Conservation (phyloP, 345 rosid species). For the Eucalyptus pumila region DNA sequence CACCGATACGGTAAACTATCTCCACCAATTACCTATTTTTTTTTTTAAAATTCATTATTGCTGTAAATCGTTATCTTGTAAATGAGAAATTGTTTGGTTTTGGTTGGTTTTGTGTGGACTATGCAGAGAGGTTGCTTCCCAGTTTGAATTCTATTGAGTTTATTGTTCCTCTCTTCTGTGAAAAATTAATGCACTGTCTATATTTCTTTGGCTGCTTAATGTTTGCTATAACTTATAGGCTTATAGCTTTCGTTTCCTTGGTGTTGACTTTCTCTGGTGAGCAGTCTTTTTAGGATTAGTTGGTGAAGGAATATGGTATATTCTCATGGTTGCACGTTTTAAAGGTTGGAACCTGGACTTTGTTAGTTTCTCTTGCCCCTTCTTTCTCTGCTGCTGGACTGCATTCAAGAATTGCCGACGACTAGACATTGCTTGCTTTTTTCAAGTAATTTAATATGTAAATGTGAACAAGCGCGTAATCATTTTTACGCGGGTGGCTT, state of each 20-base stretch:
- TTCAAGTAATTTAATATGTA: not conserved
- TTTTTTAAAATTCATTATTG: not conserved
- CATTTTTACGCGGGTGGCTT: not conserved
- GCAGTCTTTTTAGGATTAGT: not conserved
- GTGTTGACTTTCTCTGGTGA: not conserved
- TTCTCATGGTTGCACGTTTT: not conserved
- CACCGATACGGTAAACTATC: constrained; percentile 43
- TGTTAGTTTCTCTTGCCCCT: not conserved
- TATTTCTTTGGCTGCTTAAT: not conserved
- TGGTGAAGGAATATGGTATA: not conserved
- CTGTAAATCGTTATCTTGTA: not conserved
- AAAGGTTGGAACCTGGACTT: not conserved
- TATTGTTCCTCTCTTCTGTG: not conserved
- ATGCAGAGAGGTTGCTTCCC: not conserved
- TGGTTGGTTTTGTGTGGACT: not conserved
- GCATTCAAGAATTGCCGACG: not conserved
- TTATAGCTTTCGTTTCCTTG: not conserved
- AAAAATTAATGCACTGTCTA: not conserved
- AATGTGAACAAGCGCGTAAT: not conserved
- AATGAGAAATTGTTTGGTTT: not conserved
- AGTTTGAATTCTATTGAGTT: not conserved
- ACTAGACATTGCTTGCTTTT: not conserved
- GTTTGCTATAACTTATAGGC: not conserved
- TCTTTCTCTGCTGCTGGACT: not conserved
- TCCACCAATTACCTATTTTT: not conserved